These are phyloP conservation scores for Exophiala alcalophila DNA, from an alignment of 2,329 filamentous ascomycete genomes.

Conservation along the genomic window DNA sequence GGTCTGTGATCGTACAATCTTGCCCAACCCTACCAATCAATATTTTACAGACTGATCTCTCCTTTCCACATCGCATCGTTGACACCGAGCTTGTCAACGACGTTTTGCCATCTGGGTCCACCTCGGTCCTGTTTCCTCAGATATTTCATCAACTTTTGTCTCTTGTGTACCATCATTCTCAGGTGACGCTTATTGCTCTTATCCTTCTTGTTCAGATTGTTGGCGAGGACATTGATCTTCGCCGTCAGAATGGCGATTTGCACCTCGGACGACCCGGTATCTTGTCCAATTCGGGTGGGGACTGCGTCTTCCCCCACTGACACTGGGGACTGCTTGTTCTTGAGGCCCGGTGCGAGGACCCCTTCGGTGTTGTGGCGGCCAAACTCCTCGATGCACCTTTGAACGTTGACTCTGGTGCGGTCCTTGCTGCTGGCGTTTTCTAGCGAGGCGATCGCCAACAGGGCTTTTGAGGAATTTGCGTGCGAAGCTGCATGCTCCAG, in stretches of 20 bases:
- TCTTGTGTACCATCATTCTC: slow-evolving; percentile 76
- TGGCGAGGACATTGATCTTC: slow-evolving; percentile 80
- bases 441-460: slow-evolving; percentile 75
- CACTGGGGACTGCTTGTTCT: slow-evolving; percentile 31
- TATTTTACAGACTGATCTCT: slow-evolving; percentile 70
- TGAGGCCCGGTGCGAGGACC: slow-evolving; percentile 60
- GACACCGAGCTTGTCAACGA: slow-evolving; percentile 80
- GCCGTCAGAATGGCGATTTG: slow-evolving; percentile 92
- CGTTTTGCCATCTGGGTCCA: slow-evolving; percentile 81
- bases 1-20: slow-evolving; percentile 18
- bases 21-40: slow-evolving; percentile 1
- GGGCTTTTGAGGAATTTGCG: slow-evolving; percentile 67
- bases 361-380: slow-evolving; percentile 86
- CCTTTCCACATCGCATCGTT: slow-evolving; percentile 85
- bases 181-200: slow-evolving; percentile 93
- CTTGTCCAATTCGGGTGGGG: slow-evolving; percentile 67
- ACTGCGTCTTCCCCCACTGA: slow-evolving; percentile 28
- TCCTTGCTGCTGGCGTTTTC: slow-evolving; percentile 76
- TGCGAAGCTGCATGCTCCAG: slow-evolving; percentile 51
- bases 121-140: slow-evolving; percentile 86
- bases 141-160: slow-evolving; percentile 86
- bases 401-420: slow-evolving; percentile 74
- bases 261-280: slow-evolving; percentile 96
- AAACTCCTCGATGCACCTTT: slow-evolving; percentile 80
- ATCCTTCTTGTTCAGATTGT: slow-evolving; percentile 72